A percentile compares a stretch with the other conserved stretches of the same genome.
These are phyloP conservation scores for Paraphaeosphaeria minitans DNA, from an alignment of 2,329 filamentous ascomycete species.

Conservation along the genomic window DNA sequence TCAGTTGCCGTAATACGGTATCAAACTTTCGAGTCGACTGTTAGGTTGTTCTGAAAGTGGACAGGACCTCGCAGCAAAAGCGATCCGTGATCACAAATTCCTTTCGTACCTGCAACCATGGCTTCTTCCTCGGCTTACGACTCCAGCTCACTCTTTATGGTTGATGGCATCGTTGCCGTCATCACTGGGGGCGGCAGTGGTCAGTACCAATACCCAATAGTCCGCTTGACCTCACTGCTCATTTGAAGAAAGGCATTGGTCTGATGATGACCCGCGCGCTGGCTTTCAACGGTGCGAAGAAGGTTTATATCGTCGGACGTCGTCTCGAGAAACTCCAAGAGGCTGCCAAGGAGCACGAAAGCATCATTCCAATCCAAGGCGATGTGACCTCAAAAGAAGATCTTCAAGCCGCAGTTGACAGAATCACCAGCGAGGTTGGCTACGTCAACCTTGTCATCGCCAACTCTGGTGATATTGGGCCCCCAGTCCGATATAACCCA, in stretches of 20 bases:
- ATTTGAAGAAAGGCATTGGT: conserved; percentile 24
- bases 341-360: conserved; percentile 13
- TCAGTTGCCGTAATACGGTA: neutral
- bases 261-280: conserved; percentile 30
- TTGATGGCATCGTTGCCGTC: conserved; percentile 24
- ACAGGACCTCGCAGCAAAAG: neutral
- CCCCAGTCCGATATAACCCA: conserved; percentile 11
- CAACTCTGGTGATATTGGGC: conserved; percentile 27
- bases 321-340: conserved; percentile 25
- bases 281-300: conserved; percentile 25
- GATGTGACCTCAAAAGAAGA: conserved; percentile 28
- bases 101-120: neutral
- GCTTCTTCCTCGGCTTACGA: conserved; percentile 1
- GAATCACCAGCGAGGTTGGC: conserved; percentile 18
- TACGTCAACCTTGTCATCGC: conserved; percentile 32
- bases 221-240: neutral
- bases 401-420: conserved; percentile 18
- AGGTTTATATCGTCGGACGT: conserved; percentile 32
- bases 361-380: conserved; percentile 20
- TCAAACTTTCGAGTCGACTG: neutral
- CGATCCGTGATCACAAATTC: no score
- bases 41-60: neutral
- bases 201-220: neutral
- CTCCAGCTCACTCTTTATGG: conserved; percentile 15
- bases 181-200: conserved; percentile 26